Conservation (phyloP, 306 rosid species). For the Canavalia ensiformis region DNA sequence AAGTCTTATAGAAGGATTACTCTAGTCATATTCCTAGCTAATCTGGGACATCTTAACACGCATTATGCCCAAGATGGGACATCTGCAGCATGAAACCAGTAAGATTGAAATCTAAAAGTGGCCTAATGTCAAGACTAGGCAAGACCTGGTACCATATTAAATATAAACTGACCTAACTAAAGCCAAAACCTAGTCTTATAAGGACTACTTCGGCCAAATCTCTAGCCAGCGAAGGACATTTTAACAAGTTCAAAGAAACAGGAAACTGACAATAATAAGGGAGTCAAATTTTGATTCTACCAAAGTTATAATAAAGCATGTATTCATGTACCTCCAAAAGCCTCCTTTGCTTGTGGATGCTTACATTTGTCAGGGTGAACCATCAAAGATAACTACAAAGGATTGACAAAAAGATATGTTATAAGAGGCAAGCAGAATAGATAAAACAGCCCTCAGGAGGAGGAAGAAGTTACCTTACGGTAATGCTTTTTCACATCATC, state of each 20-base stretch:
- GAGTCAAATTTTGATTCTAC: constrained; percentile 8
- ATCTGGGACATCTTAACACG: not conserved
- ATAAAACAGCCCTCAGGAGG: constrained; percentile 24
- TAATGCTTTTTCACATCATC: constrained; percentile 91
- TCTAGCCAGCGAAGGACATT: not conserved
- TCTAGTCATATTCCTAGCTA: not conserved
- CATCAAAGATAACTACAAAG: constrained; percentile 81
- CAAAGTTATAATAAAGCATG: constrained; percentile 30
- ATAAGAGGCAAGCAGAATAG: constrained; percentile 31
- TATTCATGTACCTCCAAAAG: constrained; percentile 81
- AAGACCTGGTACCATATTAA: not conserved
- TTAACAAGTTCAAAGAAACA: constrained; percentile 35
- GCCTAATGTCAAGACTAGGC: no score
- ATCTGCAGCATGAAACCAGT: no score
- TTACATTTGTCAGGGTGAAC: constrained; percentile 99
- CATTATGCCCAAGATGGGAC: no score
- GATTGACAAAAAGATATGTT: constrained; percentile 35
- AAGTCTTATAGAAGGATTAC: not conserved
- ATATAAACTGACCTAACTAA: not conserved
- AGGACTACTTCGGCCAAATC: not conserved
- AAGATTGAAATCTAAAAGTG: no score
- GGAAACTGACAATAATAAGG: constrained; percentile 1
- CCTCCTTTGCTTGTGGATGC: constrained; percentile 98
- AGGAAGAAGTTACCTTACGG: constrained; percentile 75
- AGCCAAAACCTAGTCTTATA: not conserved